Percentiles rank a stretch among this genome's conserved stretches.
Evolutionary conservation across 139 green algal species (phyloP).

Genomic region (Micractinium sp.): DNA sequence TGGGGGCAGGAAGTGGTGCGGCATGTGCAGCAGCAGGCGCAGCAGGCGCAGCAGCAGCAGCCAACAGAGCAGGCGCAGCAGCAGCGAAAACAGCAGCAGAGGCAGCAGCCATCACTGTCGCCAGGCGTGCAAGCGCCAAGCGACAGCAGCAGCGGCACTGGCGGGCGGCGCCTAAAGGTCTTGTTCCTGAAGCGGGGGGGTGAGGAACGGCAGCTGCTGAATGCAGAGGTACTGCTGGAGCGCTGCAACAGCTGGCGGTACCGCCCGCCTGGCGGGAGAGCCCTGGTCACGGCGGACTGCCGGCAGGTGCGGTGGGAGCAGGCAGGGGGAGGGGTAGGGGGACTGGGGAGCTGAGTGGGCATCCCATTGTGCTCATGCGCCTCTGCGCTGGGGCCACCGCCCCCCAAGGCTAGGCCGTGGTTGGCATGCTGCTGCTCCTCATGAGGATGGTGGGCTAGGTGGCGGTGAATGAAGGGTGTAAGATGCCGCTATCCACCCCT

Average conservation of each 20-base stretch:
- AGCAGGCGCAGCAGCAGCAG: neutral
- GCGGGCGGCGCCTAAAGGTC: neutral
- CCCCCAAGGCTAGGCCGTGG: too few species aligned
- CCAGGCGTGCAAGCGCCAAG: neutral
- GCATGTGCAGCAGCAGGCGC: neutral
- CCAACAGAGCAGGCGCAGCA: too few species aligned
- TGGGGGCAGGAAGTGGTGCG: conserved; percentile 6
- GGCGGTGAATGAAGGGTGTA: too few species aligned
- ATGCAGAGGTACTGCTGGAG: neutral
- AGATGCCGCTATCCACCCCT: too few species aligned
- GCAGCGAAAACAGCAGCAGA: neutral
- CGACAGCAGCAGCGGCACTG: neutral
- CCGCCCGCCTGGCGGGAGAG: neutral
- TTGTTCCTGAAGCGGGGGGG: neutral
- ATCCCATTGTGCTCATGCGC: too few species aligned
- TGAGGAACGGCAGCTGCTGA: conserved; percentile 4
- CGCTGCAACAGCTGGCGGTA: neutral
- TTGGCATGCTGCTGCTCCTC: too few species aligned
- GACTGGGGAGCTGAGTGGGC: too few species aligned
- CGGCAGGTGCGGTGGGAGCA: neutral
- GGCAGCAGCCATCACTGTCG: too few species aligned
- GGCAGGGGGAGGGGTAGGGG: neutral
- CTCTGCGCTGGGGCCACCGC: neutral
- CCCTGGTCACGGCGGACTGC: neutral
- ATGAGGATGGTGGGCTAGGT: too few species aligned